These are phyloP conservation scores for Perkinsus olseni DNA, from an alignment of 169 alveolate species.

Conservation along the genomic window DNA sequence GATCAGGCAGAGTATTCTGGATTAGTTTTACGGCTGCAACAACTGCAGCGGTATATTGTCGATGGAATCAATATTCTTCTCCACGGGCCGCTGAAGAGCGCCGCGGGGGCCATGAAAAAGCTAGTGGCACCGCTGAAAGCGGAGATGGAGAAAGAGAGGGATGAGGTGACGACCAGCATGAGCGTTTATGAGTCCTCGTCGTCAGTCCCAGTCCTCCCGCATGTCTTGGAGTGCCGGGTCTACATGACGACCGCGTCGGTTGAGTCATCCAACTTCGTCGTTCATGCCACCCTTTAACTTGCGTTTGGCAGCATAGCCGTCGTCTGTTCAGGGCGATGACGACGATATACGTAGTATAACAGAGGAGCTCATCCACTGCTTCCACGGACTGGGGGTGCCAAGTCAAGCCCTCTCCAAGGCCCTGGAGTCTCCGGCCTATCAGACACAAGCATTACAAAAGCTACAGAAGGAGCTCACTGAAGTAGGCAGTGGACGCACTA, in stretches of 20 bases:
- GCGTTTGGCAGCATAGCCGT: not conserved
- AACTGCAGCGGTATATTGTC: not conserved
- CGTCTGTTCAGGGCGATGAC: not conserved
- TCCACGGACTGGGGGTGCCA: not conserved
- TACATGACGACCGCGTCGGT: too few species aligned
- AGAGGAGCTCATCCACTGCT: not conserved
- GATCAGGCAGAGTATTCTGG: not conserved
- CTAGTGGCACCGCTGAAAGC: not conserved
- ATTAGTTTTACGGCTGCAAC: not conserved
- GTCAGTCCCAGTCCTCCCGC: too few species aligned
- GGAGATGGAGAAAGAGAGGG: not conserved
- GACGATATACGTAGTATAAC: not conserved
- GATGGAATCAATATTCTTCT: not conserved
- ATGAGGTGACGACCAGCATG: not conserved
- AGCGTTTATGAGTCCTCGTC: too few species aligned
- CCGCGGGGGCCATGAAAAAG: not conserved
- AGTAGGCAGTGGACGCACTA: not conserved
- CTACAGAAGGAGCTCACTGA: not conserved
- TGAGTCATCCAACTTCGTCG: too few species aligned
- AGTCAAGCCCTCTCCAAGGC: not conserved
- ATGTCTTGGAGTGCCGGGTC: too few species aligned
- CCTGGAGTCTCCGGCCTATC: not conserved
- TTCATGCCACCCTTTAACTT: not conserved
- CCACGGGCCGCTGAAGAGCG: not conserved
- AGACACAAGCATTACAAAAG: not conserved